These are phyloP conservation scores for Oryza officinalis DNA, from an alignment of 176 grass and related monocot genomes.

Conservation along the genomic window DNA sequence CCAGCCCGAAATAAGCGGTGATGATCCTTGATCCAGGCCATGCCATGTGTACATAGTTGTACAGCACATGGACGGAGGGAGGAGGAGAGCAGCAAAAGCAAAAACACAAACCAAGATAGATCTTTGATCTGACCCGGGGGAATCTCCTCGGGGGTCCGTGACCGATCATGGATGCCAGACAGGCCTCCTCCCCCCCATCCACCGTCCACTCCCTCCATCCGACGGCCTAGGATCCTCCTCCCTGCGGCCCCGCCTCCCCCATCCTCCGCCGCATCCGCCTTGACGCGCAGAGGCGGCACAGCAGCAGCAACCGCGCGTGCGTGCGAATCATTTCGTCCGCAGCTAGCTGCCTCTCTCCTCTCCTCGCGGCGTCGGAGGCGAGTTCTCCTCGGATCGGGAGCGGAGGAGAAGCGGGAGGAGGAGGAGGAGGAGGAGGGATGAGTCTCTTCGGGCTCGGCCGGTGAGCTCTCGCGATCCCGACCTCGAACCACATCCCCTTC, in stretches of 20 bases:
- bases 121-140: constrained; percentile 43
- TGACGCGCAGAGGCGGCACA: background rate
- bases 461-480: constrained; percentile 43
- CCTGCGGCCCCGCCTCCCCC: too few species aligned
- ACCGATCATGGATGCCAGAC: constrained; percentile 45
- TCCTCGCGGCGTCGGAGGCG: background rate
- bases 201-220: constrained; percentile 31
- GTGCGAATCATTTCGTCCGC: background rate
- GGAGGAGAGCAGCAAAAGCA: background rate
- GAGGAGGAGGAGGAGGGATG: constrained; percentile 51
- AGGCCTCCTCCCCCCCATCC: constrained; percentile 9
- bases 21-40: too few species aligned
- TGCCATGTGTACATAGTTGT: too few species aligned
- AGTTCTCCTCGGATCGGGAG: constrained; percentile 13
- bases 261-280: too few species aligned
- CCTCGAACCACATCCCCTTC: background rate
- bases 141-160: constrained; percentile 23
- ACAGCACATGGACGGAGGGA: too few species aligned
- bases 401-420: background rate
- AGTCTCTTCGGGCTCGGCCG: constrained; percentile 97
- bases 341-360: background rate
- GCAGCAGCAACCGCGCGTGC: background rate
- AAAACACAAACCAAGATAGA: constrained; percentile 18
- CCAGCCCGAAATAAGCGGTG: too few species aligned
- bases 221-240: constrained; percentile 3